Evolutionary conservation across 139 green algal genomes (phyloP).

Genomic region (Chlorella sp.): DNA sequence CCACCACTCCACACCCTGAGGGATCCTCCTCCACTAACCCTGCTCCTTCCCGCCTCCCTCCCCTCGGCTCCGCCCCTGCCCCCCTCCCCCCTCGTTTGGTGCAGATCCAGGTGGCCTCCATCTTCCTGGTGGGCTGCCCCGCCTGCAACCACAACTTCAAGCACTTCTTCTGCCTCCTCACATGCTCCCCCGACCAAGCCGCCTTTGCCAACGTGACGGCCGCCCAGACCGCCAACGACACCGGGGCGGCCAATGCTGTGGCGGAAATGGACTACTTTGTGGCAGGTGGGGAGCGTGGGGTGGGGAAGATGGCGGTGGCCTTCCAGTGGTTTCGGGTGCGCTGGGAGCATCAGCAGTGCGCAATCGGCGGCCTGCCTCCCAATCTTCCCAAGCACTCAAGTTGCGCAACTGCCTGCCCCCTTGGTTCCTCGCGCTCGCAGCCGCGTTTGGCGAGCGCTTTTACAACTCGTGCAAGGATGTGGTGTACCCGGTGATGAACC

Average conservation of each 20-base stretch:
- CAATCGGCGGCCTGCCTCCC: neutral
- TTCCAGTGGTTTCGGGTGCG: neutral
- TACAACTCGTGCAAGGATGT: slow-evolving; percentile 83
- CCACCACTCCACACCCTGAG: no score
- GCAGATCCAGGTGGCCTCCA: slow-evolving; percentile 68
- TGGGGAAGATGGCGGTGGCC: neutral
- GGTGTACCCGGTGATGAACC: slow-evolving; percentile 63
- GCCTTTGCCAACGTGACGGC: slow-evolving; percentile 83
- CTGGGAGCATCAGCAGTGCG: neutral
- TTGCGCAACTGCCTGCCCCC: neutral
- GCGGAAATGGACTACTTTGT: slow-evolving; percentile 64
- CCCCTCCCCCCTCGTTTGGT: neutral
- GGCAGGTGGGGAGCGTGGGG: neutral
- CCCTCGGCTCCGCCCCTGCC: neutral
- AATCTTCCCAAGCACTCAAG: neutral
- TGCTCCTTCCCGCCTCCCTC: no score
- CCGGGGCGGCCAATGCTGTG: slow-evolving; percentile 48
- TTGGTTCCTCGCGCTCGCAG: neutral
- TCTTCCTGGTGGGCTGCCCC: slow-evolving; percentile 88
- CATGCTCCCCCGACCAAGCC: slow-evolving; percentile 84
- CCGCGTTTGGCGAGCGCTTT: slow-evolving; percentile 60
- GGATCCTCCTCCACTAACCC: no score
- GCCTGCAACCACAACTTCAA: slow-evolving; percentile 93
- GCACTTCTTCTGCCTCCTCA: slow-evolving; percentile 83
- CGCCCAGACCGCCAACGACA: slow-evolving; percentile 56